A percentile compares a stretch with the other conserved stretches of the same genome.
Conservation (phyloP, 805 yeast species). For the Wickerhamomyces chambardii region DNA sequence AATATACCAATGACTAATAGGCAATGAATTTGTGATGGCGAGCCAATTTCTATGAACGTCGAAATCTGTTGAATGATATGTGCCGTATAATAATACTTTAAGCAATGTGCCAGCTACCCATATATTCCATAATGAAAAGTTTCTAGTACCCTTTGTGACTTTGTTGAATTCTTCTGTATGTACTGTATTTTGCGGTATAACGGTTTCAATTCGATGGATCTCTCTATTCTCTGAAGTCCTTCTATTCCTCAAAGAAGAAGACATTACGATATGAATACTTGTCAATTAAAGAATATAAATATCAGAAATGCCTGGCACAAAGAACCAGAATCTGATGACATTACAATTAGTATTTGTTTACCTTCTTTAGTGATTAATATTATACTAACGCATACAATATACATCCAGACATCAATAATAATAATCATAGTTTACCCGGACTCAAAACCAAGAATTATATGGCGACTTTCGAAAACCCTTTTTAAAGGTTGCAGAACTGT, state of each 20-base stretch:
- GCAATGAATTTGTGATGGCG: slow-evolving; percentile 75
- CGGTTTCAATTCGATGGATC: no score
- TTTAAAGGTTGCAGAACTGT: no score
- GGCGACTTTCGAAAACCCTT: no score
- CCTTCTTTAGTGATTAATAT: no score
- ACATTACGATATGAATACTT: no score
- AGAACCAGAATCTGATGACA: no score
- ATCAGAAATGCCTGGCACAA: neutral
- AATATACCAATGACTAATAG: slow-evolving; percentile 73
- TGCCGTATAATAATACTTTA: slow-evolving; percentile 58
- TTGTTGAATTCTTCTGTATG: no score
- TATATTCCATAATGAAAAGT: slow-evolving; percentile 51
- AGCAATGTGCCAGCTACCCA: slow-evolving; percentile 56
- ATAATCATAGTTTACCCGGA: no score
- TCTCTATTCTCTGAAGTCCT: neutral
- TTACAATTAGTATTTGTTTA: no score
- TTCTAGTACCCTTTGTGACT: slow-evolving; percentile 9
- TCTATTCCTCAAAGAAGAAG: neutral
- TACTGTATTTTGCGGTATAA: no score
- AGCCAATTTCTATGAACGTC: slow-evolving; percentile 98
- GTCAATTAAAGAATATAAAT: no score
- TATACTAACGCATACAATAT: neutral
- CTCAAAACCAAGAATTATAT: no score
- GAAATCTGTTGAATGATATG: slow-evolving; percentile 91
- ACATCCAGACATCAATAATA: neutral